Conservation (phyloP, 768 basidiomycete genomes). For the Boletus patriciae region DNA sequence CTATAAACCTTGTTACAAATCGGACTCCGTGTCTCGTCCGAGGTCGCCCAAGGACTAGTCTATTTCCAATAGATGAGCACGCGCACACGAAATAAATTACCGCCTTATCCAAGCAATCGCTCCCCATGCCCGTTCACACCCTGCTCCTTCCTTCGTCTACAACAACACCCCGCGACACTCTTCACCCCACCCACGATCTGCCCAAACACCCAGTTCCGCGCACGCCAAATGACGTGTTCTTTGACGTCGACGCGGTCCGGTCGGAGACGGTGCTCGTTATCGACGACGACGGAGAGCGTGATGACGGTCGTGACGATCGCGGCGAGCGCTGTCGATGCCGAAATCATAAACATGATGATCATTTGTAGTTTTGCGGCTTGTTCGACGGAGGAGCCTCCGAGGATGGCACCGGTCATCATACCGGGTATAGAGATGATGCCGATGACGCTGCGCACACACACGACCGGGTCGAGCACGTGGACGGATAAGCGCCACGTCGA, state of each 20-base stretch:
- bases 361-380: conserved; percentile 87
- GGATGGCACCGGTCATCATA: conserved; percentile 91
- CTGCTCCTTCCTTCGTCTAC: background rate
- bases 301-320: conserved; percentile 63
- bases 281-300: conserved; percentile 63
- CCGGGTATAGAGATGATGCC: conserved; percentile 82
- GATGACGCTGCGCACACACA: conserved; percentile 49
- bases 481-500: background rate
- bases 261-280: conserved; percentile 63
- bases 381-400: conserved; percentile 80
- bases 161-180: conserved; percentile 5
- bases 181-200: conserved; percentile 18
- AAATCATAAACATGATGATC: conserved; percentile 95
- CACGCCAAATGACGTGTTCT: conserved; percentile 36
- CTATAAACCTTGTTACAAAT: too few relatives aligned
- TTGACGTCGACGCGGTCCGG: conserved; percentile 54
- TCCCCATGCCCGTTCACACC: background rate
- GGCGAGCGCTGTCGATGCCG: conserved; percentile 70
- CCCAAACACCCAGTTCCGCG: conserved; percentile 32
- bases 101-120: conserved; percentile 18
- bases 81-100: background rate
- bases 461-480: background rate
- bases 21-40: background rate
- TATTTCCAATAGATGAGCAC: background rate
- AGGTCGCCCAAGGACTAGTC: background rate